These are phyloP conservation scores for Iberis pinnata DNA, from an alignment of 345 rosid species.

Conservation along the genomic window DNA sequence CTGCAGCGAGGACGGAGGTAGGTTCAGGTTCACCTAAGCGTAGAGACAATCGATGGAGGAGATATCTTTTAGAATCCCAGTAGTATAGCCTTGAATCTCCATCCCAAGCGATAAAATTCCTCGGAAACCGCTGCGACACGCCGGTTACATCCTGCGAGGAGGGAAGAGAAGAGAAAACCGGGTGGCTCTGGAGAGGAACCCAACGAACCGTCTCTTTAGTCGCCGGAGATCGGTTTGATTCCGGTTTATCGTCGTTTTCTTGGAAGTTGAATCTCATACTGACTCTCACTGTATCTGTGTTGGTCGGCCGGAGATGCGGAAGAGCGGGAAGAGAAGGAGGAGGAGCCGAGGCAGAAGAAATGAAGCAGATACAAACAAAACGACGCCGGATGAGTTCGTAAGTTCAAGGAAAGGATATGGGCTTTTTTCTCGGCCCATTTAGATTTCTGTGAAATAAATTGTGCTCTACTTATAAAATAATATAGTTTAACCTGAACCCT, in stretches of 20 bases:
- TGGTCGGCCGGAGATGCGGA: conserved; percentile 23
- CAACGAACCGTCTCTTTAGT: conserved; percentile 54
- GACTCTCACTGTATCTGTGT: not conserved
- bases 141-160: conserved; percentile 21
- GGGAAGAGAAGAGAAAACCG: conserved; percentile 42
- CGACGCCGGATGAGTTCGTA: not conserved
- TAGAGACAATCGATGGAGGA: conserved; percentile 72
- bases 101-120: conserved; percentile 75
- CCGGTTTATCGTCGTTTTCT: conserved; percentile 26
- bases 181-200: conserved; percentile 71
- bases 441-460: too few relatives aligned
- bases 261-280: conserved; percentile 63
- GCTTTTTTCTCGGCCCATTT: conserved; percentile 18
- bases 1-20: conserved; percentile 61
- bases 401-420: not conserved
- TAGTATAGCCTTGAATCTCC: conserved; percentile 69
- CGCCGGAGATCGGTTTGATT: conserved; percentile 37
- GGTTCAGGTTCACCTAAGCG: conserved; percentile 89
- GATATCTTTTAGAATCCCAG: conserved; percentile 53
- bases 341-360: conserved; percentile 3
- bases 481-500: not conserved
- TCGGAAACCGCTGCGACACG: conserved; percentile 31
- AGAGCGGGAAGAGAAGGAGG: too few relatives aligned
- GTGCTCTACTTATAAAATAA: too few relatives aligned
- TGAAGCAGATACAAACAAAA: conserved; percentile 7